Percentiles rank a stretch among this genome's conserved stretches.
Conservation (phyloP, 176 grass and related monocot species). For the Oropetium thomaeum region DNA sequence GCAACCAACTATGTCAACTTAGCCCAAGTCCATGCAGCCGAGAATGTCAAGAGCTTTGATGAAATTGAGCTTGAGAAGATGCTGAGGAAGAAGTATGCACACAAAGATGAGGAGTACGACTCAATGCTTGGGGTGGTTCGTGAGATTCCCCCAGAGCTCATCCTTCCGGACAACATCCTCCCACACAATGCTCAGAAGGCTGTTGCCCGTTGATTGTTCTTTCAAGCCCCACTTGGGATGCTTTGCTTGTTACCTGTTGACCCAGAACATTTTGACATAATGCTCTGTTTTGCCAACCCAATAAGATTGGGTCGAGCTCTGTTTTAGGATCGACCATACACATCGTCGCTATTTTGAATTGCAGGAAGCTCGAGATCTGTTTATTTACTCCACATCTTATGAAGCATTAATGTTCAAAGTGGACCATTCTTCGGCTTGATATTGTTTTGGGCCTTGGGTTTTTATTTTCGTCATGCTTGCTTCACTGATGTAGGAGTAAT, state of each 20-base stretch:
- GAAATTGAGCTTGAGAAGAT: conserved; percentile 93
- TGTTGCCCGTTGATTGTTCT: conserved; percentile 37
- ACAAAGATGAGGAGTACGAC: conserved; percentile 79
- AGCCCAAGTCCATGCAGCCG: conserved; percentile 86
- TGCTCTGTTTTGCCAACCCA: conserved; percentile 48
- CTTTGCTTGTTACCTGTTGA: conserved; percentile 42
- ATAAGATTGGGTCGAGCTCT: conserved; percentile 77
- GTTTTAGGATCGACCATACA: conserved; percentile 64
- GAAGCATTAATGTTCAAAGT: too few relatives aligned
- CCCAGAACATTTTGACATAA: conserved; percentile 40
- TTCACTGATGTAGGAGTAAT: too few relatives aligned
- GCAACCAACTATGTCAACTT: conserved; percentile 82
- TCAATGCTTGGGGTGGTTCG: conserved; percentile 87
- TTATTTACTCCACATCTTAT: neutral
- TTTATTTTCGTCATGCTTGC: too few relatives aligned
- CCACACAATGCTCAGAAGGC: conserved; percentile 55
- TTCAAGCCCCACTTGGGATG: neutral
- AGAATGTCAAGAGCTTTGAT: conserved; percentile 80
- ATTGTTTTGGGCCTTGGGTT: too few relatives aligned
- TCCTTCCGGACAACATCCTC: conserved; percentile 80
- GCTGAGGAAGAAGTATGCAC: conserved; percentile 79
- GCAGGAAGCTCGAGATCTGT: conserved; percentile 3
- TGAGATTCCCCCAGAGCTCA: conserved; percentile 66
- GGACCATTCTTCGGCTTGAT: too few relatives aligned
- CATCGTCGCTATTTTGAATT: conserved; percentile 23